Conservation (phyloP, 2,329 filamentous ascomycete species). For the Epichloe sibirici region DNA sequence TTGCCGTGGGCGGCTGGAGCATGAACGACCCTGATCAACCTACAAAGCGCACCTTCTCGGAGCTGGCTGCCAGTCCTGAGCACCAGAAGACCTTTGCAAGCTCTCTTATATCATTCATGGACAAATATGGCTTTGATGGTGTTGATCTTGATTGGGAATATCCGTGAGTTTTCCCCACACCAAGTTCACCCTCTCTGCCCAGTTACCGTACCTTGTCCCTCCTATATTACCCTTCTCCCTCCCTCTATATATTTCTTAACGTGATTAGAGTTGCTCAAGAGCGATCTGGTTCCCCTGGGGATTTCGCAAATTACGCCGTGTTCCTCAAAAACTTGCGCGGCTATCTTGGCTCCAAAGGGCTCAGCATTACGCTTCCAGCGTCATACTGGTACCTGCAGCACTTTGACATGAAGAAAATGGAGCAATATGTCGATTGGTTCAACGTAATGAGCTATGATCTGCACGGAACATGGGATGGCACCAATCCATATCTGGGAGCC, state of each 20-base stretch:
- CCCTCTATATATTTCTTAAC: too few relatives aligned
- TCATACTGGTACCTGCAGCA: conserved; percentile 8
- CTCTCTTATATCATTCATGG: background rate
- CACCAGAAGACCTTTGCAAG: background rate
- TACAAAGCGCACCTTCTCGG: background rate
- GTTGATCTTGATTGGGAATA: conserved; percentile 3
- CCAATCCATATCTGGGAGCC: conserved; percentile 6
- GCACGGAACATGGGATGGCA: conserved; percentile 31
- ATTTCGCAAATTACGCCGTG: conserved; percentile 13
- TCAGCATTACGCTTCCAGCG: conserved; percentile 4
- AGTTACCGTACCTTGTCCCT: too few relatives aligned
- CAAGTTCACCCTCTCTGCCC: too few relatives aligned
- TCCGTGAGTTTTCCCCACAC: background rate
- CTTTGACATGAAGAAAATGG: conserved; percentile 8
- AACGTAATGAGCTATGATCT: conserved; percentile 36
- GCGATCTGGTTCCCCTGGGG: conserved; percentile 13
- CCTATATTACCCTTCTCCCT: too few relatives aligned
- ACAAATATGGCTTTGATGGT: background rate
- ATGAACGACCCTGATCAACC: conserved; percentile 6
- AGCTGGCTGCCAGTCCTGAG: conserved; percentile 5
- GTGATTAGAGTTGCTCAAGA: conserved; percentile 7
- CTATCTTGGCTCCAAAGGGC: conserved; percentile 6
- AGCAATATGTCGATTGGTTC: conserved; percentile 24
- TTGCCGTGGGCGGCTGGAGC: background rate
- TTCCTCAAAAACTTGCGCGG: conserved; percentile 12